A percentile compares a stretch with the other conserved stretches of the same genome.
Evolutionary conservation across 257 asterid species (phyloP).

Genomic region (Linderniella brevidens): DNA sequence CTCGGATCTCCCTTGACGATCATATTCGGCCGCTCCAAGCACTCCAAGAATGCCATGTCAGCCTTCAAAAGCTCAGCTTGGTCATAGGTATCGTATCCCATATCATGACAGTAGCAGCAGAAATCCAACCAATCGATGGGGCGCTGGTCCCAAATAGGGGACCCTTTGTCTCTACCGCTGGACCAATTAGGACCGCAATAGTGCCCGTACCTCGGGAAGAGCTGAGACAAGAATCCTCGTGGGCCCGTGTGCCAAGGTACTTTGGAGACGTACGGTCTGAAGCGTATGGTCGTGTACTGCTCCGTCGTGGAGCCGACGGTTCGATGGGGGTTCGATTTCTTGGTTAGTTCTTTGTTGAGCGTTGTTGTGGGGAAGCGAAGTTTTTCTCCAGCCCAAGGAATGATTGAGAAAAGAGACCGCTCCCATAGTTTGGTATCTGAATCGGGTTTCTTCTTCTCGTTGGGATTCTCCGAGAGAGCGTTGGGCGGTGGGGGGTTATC

Average conservation of each 20-base stretch:
- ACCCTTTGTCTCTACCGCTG: conserved; percentile 78
- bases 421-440: conserved; percentile 32
- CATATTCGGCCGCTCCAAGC: conserved; percentile 77
- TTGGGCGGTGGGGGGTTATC: conserved; percentile 27
- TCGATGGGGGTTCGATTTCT: conserved; percentile 22
- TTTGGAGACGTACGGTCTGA: conserved; percentile 76
- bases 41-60: conserved; percentile 79
- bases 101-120: conserved; percentile 95
- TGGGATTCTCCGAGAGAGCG: conserved; percentile 20
- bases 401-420: conserved; percentile 28
- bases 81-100: conserved; percentile 70
- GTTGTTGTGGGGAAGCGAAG: conserved; percentile 51
- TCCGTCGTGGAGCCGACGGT: conserved; percentile 18
- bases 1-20: conserved; percentile 52
- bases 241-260: conserved; percentile 96
- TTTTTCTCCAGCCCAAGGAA: conserved; percentile 48
- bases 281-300: conserved; percentile 28
- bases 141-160: conserved; percentile 77
- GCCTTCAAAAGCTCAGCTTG: conserved; percentile 91
- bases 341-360: conserved; percentile 52
- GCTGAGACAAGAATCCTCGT: conserved; percentile 66
- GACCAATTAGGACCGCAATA: conserved; percentile 99
- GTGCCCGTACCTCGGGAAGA: conserved; percentile 84
- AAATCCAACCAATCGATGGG: conserved; percentile 93
- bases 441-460: conserved; percentile 15